A percentile compares a stretch with the other conserved stretches of the same genome.
These are phyloP conservation scores for Bretschneidera sinensis DNA, from an alignment of 345 rosid species.

Conservation along the genomic window DNA sequence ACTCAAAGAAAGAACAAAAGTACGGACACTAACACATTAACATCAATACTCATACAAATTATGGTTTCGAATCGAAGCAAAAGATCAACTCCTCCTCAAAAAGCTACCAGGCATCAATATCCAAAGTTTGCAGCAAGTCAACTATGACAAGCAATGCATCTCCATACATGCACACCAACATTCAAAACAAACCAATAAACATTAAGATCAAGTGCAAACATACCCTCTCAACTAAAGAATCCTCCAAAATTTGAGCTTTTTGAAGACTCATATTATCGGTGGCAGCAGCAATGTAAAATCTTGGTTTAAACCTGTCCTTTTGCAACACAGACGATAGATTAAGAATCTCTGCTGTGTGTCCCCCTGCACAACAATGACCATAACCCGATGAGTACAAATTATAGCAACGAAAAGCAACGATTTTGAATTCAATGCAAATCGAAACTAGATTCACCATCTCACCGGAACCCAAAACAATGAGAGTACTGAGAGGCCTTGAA, in stretches of 20 bases:
- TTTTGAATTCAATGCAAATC: not conserved
- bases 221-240: conserved; percentile 45
- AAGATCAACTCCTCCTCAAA: too few species aligned
- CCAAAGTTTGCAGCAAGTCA: too few species aligned
- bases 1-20: too few species aligned
- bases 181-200: not conserved
- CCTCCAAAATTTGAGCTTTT: conserved; percentile 73
- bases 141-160: too few species aligned
- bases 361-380: conserved; percentile 40
- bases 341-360: conserved; percentile 97
- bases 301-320: conserved; percentile 54
- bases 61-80: not conserved
- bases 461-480: conserved; percentile 67
- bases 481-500: conserved; percentile 37
- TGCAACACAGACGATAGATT: conserved; percentile 60
- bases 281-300: conserved; percentile 83
- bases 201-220: not conserved
- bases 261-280: conserved; percentile 95
- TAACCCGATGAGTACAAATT: not conserved
- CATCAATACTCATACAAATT: too few species aligned
- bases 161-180: too few species aligned
- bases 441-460: not conserved
- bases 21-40: too few species aligned
- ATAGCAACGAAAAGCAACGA: not conserved
- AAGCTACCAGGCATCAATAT: too few species aligned